Evolutionary conservation across 352 stramenopile genomes (phyloP), one percentile per base, ranked within the genome.

Genomic region (Phytophthora pinifolia): DNA sequence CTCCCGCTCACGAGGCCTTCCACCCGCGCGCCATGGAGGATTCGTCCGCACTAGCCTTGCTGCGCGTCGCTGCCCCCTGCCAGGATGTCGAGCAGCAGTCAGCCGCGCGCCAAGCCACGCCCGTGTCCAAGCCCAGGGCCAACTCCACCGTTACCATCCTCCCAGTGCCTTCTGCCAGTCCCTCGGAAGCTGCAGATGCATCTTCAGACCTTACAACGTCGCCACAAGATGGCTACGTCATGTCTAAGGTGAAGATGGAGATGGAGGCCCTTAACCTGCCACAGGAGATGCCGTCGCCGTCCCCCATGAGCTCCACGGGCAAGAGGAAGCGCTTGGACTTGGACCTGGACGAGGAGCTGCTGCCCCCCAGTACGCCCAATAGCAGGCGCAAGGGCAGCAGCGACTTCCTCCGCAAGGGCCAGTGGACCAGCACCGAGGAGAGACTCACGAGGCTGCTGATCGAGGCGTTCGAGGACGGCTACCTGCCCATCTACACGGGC

Each of bases 401-500:
- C n/a, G 76, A 88, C 31, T 90, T 72, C 51, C 59, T 92, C 0
- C 72, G 82, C 9, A 92, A 88, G 47, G 82, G 82, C 0, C 79
- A 89, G 62, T 92, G 82, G 82, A 88, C 79, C 4, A 59, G 58
- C 10, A 86, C 76, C 0, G 82, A 92, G 47, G 82, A 91, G 53
- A 61, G 65, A 44, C 70, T 87, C 9, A 76, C 81, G 1, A 47
- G 69, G 1, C 55, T 78, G 13, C 67, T 91, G 8, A 89, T 91
- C 36, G 76, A 89, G 36, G 75, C 74, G 0, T 91, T 91, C 43
- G 76, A 88, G 46, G 73, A 88, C 51, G 81, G 81, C 3, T 85
- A 86, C 35, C 39, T 91, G 34, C 81, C 81, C 0, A 82, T 91
- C 20, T 88, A 88, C 55, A 88, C 74, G 18, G 79, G 79, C 18